phyloP scores from a whole-genome alignment of 2,329 filamentous ascomycete species.

The Cladophialophora yegresii region DNA sequence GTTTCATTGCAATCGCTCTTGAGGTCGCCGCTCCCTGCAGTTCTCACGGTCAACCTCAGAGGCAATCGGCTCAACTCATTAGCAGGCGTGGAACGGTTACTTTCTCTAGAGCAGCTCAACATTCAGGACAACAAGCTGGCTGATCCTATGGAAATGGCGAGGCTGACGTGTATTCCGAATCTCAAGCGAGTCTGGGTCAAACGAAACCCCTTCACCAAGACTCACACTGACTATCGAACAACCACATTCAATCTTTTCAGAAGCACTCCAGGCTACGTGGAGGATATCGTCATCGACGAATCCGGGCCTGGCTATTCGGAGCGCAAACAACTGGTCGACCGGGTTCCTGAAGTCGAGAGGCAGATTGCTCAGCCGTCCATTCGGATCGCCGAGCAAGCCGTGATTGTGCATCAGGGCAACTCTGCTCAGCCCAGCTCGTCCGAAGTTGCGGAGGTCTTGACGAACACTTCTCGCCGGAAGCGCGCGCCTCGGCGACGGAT shows the following conservation, averaged over 20 bases:
- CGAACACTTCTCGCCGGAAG: slow-evolving; percentile 44
- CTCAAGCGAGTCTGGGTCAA: slow-evolving; percentile 90
- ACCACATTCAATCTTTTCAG: slow-evolving; percentile 97
- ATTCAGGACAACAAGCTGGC: slow-evolving; percentile 84
- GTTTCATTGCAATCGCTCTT: slow-evolving; percentile 85
- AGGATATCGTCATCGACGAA: slow-evolving; percentile 87
- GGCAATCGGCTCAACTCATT: slow-evolving; percentile 84
- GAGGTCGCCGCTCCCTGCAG: slow-evolving; percentile 84
- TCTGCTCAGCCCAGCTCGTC: slow-evolving; percentile 10
- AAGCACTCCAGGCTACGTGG: slow-evolving; percentile 80
- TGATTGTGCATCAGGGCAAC: slow-evolving; percentile 25
- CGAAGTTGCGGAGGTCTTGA: slow-evolving; percentile 25
- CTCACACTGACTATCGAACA: slow-evolving; percentile 80
- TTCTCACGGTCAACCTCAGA: slow-evolving; percentile 87
- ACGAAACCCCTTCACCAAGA: slow-evolving; percentile 87
- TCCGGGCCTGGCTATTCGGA: slow-evolving; percentile 81
- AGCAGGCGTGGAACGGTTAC: slow-evolving; percentile 83
- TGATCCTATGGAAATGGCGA: slow-evolving; percentile 88
- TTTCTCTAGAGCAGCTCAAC: slow-evolving; percentile 86
- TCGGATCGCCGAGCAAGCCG: slow-evolving; percentile 24
- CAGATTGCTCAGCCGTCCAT: slow-evolving; percentile 53
- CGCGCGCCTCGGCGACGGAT: slow-evolving; percentile 60
- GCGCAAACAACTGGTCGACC: slow-evolving; percentile 78
- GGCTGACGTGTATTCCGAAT: slow-evolving; percentile 86
- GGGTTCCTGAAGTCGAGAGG: slow-evolving; percentile 71